Evolutionary conservation across 78 protist genomes (phyloP).

Genomic region (Dictyostelium capitatum): DNA sequence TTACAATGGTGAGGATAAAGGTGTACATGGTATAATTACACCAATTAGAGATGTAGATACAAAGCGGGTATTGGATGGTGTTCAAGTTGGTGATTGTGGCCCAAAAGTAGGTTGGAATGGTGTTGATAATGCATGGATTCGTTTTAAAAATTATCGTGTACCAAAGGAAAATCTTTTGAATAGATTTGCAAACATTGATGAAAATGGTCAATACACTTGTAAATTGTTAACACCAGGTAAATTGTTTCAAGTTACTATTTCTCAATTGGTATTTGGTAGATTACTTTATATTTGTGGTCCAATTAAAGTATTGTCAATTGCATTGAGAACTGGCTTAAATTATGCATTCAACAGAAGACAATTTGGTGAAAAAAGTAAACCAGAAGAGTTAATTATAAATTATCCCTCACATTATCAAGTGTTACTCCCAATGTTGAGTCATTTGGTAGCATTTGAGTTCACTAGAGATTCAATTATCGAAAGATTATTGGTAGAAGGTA

Average conservation of each 20-base stretch:
- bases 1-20: conserved; percentile 54
- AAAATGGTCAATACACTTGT: conserved; percentile 46
- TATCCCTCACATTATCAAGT: conserved; percentile 68
- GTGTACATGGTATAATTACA: conserved; percentile 64
- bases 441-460: conserved; percentile 47
- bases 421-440: conserved; percentile 62
- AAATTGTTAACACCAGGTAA: conserved; percentile 55
- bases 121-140: conserved; percentile 75
- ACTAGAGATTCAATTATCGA: conserved; percentile 52
- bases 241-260: conserved; percentile 56
- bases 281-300: conserved; percentile 66
- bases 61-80: conserved; percentile 7
- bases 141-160: conserved; percentile 79
- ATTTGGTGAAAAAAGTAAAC: conserved; percentile 63
- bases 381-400: conserved; percentile 48
- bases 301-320: neutral
- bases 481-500: neutral
- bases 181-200: conserved; percentile 64
- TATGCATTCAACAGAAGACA: conserved; percentile 62
- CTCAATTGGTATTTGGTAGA: conserved; percentile 79
- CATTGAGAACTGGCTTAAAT: conserved; percentile 28
- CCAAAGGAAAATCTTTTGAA: conserved; percentile 87
- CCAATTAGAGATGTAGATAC: conserved; percentile 44
- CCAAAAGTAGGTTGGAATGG: conserved; percentile 79
- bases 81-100: conserved; percentile 71